Evolutionary conservation across 2,329 filamentous ascomycete genomes (phyloP).

Genomic region (Westerdykella aurantiaca): DNA sequence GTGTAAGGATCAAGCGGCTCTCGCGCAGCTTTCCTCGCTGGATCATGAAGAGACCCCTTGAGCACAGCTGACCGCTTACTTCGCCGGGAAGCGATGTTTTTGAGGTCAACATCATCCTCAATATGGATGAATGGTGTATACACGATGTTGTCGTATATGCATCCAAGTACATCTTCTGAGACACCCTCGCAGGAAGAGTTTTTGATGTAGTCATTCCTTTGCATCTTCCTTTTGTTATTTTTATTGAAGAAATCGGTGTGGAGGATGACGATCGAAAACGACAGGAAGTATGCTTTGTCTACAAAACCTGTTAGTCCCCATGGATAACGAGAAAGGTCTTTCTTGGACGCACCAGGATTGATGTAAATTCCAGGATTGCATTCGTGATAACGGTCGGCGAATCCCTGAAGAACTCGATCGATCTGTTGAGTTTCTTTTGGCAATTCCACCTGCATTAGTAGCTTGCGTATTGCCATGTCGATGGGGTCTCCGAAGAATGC

Average conservation of each 20-base stretch:
- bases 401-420: slow-evolving; percentile 86
- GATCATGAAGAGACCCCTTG: slow-evolving; percentile 57
- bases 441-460: slow-evolving; percentile 92
- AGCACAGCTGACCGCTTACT: slow-evolving; percentile 58
- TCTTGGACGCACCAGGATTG: slow-evolving; percentile 51
- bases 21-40: slow-evolving; percentile 59
- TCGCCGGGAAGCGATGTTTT: slow-evolving; percentile 65
- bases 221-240: slow-evolving; percentile 99
- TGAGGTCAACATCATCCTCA: slow-evolving; percentile 81
- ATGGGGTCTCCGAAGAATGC: slow-evolving; percentile 95
- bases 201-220: slow-evolving; percentile 89
- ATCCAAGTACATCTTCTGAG: slow-evolving; percentile 87
- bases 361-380: slow-evolving; percentile 96
- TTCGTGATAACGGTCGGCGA: slow-evolving; percentile 94
- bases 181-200: slow-evolving; percentile 89
- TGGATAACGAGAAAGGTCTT: neutral
- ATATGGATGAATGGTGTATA: slow-evolving; percentile 98
- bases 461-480: slow-evolving; percentile 93
- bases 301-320: slow-evolving; percentile 15
- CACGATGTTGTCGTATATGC: slow-evolving; percentile 97
- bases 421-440: slow-evolving; percentile 98
- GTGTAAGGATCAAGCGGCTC: slow-evolving; percentile 95
- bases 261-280: slow-evolving; percentile 91
- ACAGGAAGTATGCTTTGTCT: slow-evolving; percentile 97
- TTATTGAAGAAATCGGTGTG: slow-evolving; percentile 99